Percentiles rank a stretch among this genome's conserved stretches.
Evolutionary conservation across 176 grass and related monocot species (phyloP).

Genomic region (Urochloa ruziziensis): DNA sequence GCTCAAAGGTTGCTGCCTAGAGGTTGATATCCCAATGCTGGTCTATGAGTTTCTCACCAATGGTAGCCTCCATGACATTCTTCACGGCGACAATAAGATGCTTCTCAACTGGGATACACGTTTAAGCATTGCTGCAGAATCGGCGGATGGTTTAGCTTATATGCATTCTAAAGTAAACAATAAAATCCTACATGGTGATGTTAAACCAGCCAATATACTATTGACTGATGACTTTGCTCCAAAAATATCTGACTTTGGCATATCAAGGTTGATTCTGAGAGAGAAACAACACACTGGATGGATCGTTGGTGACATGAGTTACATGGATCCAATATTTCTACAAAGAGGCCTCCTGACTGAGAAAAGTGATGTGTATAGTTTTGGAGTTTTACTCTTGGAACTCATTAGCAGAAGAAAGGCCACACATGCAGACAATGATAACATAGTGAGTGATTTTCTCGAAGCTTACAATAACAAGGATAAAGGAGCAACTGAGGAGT

Average conservation of each 20-base stretch:
- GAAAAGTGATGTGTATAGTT: too few species aligned
- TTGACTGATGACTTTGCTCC: neutral
- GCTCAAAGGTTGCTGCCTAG: neutral
- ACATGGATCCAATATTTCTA: too few species aligned
- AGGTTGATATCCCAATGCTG: neutral
- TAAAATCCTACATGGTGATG: neutral
- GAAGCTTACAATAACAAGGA: too few species aligned
- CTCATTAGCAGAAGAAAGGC: too few species aligned
- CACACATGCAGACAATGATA: too few species aligned
- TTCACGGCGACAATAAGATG: neutral
- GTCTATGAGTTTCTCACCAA: neutral
- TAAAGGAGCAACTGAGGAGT: too few species aligned
- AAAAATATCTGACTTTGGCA: neutral
- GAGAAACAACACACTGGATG: too few species aligned
- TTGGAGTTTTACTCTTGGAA: too few species aligned
- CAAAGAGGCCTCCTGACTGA: too few species aligned
- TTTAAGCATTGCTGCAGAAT: neutral
- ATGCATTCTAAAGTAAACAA: neutral
- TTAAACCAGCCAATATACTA: neutral
- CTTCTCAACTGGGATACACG: neutral
- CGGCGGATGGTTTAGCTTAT: neutral
- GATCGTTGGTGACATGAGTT: too few species aligned
- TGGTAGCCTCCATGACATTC: neutral
- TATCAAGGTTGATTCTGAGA: neutral
- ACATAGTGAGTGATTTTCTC: too few species aligned